Base-by-base conservation (phyloP, 148 eudicot genomes). In the Chenopodium berlandieri region DNA sequence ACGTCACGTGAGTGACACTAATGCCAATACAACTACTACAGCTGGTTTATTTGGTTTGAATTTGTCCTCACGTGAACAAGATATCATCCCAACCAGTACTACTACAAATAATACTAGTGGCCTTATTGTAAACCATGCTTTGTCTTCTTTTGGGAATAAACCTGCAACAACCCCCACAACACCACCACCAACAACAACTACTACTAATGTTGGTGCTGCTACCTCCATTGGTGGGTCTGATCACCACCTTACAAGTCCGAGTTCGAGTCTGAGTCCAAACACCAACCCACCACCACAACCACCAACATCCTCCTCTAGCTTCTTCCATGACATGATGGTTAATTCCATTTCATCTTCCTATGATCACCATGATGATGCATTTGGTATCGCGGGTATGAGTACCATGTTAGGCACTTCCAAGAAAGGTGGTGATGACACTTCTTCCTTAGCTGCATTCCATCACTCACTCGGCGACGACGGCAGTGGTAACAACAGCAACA, bases 301-400 rank as follows among this genome's bases (percentile, higher is more conserved):
- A 25, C 1, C 86, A 4, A 1, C 89, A 5, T 56, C 93, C 22
- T 47, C 91, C 23, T 62, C 86, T 37, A 13, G 56, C 46, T 83
- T 81, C 52, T 69, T 87, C 63, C 93, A 90, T 62, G 93, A 92
- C 19, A 91, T 92, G 96, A 92, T 91, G 94, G 89, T 90, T 86
- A 90, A 69, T 44, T 83, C 91, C 0, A 79, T 88, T 32, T 90
- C 91, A 0, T 80, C 85, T 22, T 44, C 90, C 7, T 79, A 83
- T 47, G 80, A 89, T 64, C 89, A 87, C 46, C 71, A 87, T 75
- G 93, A 86, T 8, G 93, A 87, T 40, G 78, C 87, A n/a, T 90
- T 90, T 82, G 89, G 84, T 1, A 77, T 52, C 16, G 87, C 69
- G 0, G 76, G 78, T 1, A 74, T 86, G 80, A 83, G 76, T 14